A percentile compares a stretch with the other conserved stretches of the same genome.
Conservation (phyloP, 192 early-diverging fungal genomes). For the Rhizophagus clarus region DNA sequence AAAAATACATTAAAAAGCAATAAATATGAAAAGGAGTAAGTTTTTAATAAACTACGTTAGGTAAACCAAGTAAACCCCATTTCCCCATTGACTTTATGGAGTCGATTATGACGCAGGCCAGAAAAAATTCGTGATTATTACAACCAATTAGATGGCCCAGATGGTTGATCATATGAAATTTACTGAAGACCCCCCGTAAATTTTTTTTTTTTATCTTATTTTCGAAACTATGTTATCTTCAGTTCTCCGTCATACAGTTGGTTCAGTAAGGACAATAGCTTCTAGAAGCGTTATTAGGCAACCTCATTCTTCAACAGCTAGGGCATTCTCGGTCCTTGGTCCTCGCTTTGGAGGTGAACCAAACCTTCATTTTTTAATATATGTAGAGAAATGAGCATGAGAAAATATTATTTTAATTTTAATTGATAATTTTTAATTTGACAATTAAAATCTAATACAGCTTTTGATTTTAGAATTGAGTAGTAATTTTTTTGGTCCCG, state of each 20-base stretch:
- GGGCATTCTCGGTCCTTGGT: slow-evolving; percentile 17
- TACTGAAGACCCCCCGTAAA: too few species aligned
- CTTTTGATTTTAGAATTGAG: slow-evolving; percentile 4
- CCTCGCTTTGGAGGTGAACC: not conserved
- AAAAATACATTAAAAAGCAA: too few species aligned
- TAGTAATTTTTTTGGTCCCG: slow-evolving; percentile 53
- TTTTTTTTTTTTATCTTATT: too few species aligned
- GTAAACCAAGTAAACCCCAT: too few species aligned
- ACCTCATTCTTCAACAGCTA: not conserved
- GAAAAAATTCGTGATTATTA: too few species aligned
- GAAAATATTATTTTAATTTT: not conserved
- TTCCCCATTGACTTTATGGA: too few species aligned
- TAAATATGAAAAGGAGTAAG: too few species aligned
- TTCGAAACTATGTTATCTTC: slow-evolving; percentile 10
- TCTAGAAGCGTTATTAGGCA: not conserved
- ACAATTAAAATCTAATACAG: not conserved
- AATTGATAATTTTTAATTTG: not conserved
- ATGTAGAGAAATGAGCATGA: too few species aligned
- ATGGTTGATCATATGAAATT: too few species aligned
- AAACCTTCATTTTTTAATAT: not conserved
- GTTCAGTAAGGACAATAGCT: not conserved
- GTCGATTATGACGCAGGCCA: too few species aligned
- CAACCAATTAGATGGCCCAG: too few species aligned
- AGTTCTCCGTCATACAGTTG: not conserved
- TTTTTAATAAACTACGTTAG: too few species aligned